A percentile compares a stretch with the other conserved stretches of the same genome.
Conservation (phyloP, 2,329 filamentous ascomycete species). For the Stachybotrys echinatus region DNA sequence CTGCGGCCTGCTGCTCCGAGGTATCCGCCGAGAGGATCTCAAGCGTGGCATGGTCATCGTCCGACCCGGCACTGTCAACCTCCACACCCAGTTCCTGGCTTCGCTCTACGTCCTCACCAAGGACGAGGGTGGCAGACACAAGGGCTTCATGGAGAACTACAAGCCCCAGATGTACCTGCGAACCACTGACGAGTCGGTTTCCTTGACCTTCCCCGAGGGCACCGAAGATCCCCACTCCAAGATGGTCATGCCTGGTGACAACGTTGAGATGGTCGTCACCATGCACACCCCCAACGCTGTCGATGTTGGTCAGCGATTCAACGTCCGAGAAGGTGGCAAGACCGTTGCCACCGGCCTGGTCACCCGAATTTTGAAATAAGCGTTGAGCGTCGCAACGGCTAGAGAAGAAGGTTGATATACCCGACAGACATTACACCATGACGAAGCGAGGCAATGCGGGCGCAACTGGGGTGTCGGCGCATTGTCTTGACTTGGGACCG, state of each 20-base stretch:
- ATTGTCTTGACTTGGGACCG: not conserved
- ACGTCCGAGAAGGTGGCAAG: slow-evolving; percentile 93
- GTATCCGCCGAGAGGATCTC: slow-evolving; percentile 93
- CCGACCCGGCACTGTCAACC: slow-evolving; percentile 76
- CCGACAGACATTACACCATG: not conserved
- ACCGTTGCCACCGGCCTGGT: slow-evolving; percentile 81
- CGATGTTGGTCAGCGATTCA: slow-evolving; percentile 92
- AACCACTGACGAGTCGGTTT: slow-evolving; percentile 76
- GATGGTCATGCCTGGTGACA: slow-evolving; percentile 97
- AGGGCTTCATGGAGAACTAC: slow-evolving; percentile 94
- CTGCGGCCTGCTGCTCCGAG: slow-evolving; percentile 93
- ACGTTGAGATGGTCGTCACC: slow-evolving; percentile 92
- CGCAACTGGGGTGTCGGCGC: no score
- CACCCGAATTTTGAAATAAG: slow-evolving; percentile 64
- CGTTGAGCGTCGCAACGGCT: slow-evolving; percentile 2
- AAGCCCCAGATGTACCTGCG: slow-evolving; percentile 93
- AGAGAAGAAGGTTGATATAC: not conserved
- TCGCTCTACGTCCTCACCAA: slow-evolving; percentile 97
- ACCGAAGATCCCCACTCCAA: slow-evolving; percentile 65
- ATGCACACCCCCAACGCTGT: slow-evolving; percentile 82
- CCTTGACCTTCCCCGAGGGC: slow-evolving; percentile 82
- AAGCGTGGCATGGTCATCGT: slow-evolving; percentile 91
- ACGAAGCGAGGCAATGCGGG: not conserved
- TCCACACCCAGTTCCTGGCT: slow-evolving; percentile 85
- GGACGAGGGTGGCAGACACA: slow-evolving; percentile 97